phyloP scores from a whole-genome alignment of 108 stramenopile species.

The Fistulifera pelliculosa region DNA sequence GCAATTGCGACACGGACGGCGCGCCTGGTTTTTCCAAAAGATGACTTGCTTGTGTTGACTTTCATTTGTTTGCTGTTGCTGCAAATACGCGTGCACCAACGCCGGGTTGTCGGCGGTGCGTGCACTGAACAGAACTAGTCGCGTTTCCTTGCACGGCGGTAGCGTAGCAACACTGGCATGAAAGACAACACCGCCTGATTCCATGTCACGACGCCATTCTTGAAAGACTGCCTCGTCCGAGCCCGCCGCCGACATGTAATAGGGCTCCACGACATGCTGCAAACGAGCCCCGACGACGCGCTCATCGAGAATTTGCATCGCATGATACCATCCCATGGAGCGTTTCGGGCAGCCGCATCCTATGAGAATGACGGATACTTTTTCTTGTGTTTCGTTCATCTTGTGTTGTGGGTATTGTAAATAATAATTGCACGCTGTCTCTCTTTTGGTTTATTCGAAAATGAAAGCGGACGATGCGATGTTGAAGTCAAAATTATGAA shows the following conservation, averaged over 20 bases:
- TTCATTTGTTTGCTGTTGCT: background rate
- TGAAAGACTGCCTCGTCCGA: constrained; percentile 35
- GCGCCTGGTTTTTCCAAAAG: constrained; percentile 87
- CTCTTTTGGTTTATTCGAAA: too few relatives aligned
- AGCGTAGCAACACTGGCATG: too few relatives aligned
- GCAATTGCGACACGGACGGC: constrained; percentile 57
- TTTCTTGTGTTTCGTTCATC: too few relatives aligned
- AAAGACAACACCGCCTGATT: background rate
- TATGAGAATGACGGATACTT: constrained; percentile 35
- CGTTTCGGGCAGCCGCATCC: constrained; percentile 55
- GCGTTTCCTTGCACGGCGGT: constrained; percentile 7
- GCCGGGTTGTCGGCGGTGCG: constrained; percentile 70
- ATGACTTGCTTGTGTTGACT: constrained; percentile 25
- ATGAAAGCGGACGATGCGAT: too few relatives aligned
- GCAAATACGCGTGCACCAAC: constrained; percentile 41
- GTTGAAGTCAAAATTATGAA: too few relatives aligned
- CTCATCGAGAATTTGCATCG: constrained; percentile 56
- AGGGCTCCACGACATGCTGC: constrained; percentile 60
- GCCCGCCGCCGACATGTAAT: constrained; percentile 34
- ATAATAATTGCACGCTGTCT: too few relatives aligned
- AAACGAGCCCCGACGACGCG: constrained; percentile 23
- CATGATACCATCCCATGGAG: constrained; percentile 85
- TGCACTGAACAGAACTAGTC: constrained; percentile 43
- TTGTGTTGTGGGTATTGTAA: too few relatives aligned
- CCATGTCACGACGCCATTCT: constrained; percentile 22